Percentiles rank a stretch among this genome's conserved stretches.
Conservation (phyloP, 2,329 filamentous ascomycete genomes). For the Epichloe elymi region DNA sequence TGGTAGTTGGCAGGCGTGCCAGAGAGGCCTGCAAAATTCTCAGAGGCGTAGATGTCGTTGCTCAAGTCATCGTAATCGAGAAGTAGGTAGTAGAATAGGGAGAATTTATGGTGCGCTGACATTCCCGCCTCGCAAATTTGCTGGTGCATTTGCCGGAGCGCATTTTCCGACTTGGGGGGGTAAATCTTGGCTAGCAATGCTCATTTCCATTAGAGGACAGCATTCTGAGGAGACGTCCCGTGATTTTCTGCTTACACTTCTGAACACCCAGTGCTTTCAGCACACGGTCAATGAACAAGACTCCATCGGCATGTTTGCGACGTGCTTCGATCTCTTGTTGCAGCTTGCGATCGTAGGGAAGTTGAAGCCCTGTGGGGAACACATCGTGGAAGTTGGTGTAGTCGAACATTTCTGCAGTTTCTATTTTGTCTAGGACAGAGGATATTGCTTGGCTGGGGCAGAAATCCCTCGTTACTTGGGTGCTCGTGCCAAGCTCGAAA, state of each 20-base stretch:
- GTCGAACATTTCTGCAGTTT: slow-evolving; percentile 37
- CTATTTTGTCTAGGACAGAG: background rate
- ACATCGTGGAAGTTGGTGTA: slow-evolving; percentile 55
- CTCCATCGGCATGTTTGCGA: slow-evolving; percentile 54
- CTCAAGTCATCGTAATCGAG: slow-evolving; percentile 54
- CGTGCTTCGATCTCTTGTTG: slow-evolving; percentile 51
- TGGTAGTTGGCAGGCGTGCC: slow-evolving; percentile 65
- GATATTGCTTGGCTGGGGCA: background rate
- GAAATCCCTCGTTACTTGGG: too few relatives aligned
- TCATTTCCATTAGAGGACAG: background rate
- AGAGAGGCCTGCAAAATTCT: slow-evolving; percentile 45
- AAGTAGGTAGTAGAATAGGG: slow-evolving; percentile 71
- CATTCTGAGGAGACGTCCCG: background rate
- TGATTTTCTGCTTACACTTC: slow-evolving; percentile 37
- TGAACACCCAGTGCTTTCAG: slow-evolving; percentile 55
- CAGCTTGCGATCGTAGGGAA: slow-evolving; percentile 47
- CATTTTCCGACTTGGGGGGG: slow-evolving; percentile 54
- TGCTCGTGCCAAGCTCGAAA: too few relatives aligned
- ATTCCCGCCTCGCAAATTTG: slow-evolving; percentile 52
- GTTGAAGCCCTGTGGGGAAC: slow-evolving; percentile 47
- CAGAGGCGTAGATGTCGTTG: slow-evolving; percentile 36
- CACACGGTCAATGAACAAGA: slow-evolving; percentile 69
- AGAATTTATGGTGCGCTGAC: slow-evolving; percentile 65
- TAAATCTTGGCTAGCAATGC: slow-evolving; percentile 45
- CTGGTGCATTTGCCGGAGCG: slow-evolving; percentile 56